phyloP scores from a whole-genome alignment of 768 basidiomycete species.

The Tephrocybe rancida region DNA sequence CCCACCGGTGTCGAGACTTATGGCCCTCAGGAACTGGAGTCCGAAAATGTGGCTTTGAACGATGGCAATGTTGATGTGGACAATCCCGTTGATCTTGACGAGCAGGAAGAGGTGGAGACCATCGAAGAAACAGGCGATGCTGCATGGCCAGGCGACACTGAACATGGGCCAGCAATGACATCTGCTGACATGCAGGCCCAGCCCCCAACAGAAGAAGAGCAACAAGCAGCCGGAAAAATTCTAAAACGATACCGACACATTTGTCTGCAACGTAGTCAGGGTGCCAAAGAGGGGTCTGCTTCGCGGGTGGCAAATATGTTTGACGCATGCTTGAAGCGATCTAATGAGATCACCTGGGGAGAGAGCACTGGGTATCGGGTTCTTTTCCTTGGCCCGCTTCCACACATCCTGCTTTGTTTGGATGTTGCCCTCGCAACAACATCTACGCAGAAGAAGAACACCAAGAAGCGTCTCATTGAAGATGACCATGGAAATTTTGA shows the following conservation, averaged over 20 bases:
- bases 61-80: background rate
- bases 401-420: constrained; percentile 42
- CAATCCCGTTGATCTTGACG: background rate
- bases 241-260: constrained; percentile 13
- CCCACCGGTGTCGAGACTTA: background rate
- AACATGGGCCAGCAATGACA: background rate
- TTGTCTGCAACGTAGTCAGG: constrained; percentile 4
- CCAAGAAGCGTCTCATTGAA: constrained; percentile 28
- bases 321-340: constrained; percentile 26
- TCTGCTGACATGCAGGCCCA: constrained; percentile 3
- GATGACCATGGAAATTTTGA: constrained; percentile 39
- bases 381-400: constrained; percentile 40
- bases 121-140: background rate
- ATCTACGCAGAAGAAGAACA: constrained; percentile 27
- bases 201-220: constrained; percentile 23
- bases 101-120: background rate
- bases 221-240: constrained; percentile 23
- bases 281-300: background rate
- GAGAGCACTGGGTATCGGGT: constrained; percentile 29
- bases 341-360: constrained; percentile 28
- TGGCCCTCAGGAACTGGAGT: background rate
- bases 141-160: background rate
- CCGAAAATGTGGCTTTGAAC: background rate
- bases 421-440: constrained; percentile 30
- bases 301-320: constrained; percentile 25